Percentiles rank a stretch among this genome's conserved stretches.
Conservation (phyloP, 345 rosid species). For the Draba incana region DNA sequence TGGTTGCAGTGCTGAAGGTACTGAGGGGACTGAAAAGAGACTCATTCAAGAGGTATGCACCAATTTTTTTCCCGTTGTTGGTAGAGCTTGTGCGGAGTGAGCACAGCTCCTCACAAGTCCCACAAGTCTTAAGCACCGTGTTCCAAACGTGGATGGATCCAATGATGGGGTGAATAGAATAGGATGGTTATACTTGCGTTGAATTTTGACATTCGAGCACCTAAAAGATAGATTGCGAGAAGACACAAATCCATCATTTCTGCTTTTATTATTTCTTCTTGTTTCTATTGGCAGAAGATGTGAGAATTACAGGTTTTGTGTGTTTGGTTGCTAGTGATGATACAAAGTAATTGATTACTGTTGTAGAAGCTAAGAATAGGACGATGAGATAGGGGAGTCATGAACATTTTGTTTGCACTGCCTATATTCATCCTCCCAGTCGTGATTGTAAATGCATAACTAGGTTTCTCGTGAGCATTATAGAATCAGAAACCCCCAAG, state of each 20-base stretch:
- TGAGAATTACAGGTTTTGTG: slow-evolving; percentile 24
- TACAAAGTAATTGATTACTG: slow-evolving; percentile 28
- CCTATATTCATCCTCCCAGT: not conserved
- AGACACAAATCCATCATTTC: slow-evolving; percentile 21
- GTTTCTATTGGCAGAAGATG: slow-evolving; percentile 13
- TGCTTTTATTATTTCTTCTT: not conserved
- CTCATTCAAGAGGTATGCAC: slow-evolving; percentile 56
- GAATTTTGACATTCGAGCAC: slow-evolving; percentile 30
- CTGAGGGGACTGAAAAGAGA: slow-evolving; percentile 57
- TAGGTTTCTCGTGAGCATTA: slow-evolving; percentile 3
- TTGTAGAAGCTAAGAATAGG: slow-evolving; percentile 21
- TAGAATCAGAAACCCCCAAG: not conserved
- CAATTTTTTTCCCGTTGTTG: slow-evolving; percentile 67
- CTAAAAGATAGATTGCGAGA: slow-evolving; percentile 22
- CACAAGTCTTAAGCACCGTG: slow-evolving; percentile 60
- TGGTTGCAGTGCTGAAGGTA: slow-evolving; percentile 60
- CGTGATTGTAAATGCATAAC: slow-evolving; percentile 19
- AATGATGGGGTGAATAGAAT: slow-evolving; percentile 38
- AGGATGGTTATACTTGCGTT: not conserved
- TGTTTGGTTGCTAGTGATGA: slow-evolving; percentile 16
- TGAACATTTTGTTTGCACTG: slow-evolving; percentile 10
- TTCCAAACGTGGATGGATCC: slow-evolving; percentile 81
- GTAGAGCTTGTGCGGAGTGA: slow-evolving; percentile 80
- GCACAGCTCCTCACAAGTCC: slow-evolving; percentile 85
- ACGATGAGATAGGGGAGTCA: slow-evolving; percentile 4